Evolutionary conservation across 2,329 filamentous ascomycete genomes (phyloP).

Genomic region (Cladosporium sp.): DNA sequence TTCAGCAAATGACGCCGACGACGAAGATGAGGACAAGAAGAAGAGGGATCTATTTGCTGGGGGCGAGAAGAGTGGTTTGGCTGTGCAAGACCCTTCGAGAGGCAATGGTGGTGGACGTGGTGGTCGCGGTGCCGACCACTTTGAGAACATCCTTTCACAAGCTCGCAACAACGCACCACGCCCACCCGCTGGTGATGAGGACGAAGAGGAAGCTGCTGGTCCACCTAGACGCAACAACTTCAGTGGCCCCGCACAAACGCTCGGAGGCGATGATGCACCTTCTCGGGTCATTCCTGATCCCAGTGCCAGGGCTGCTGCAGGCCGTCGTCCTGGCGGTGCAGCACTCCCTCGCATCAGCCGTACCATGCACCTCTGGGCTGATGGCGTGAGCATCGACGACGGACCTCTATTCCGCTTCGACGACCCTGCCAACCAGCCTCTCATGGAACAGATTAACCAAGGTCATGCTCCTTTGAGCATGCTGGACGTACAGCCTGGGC

Average conservation of each 20-base stretch:
- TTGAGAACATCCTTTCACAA: constrained; percentile 47
- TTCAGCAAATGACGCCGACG: constrained; percentile 50
- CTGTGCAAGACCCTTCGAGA: constrained; percentile 56
- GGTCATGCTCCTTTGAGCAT: constrained; percentile 73
- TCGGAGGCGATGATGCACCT: constrained; percentile 72
- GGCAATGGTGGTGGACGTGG: constrained; percentile 29
- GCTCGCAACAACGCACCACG: constrained; percentile 56
- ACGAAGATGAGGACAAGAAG: constrained; percentile 58
- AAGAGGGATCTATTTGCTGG: constrained; percentile 73
- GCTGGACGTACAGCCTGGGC: constrained; percentile 69
- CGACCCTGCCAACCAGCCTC: constrained; percentile 68
- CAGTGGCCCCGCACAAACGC: constrained; percentile 66
- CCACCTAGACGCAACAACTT: constrained; percentile 45
- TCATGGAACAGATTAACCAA: constrained; percentile 70
- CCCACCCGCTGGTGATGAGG: constrained; percentile 45
- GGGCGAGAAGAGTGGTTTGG: constrained; percentile 76
- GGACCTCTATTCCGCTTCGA: constrained; percentile 74
- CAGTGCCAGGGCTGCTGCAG: constrained; percentile 23
- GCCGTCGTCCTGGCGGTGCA: constrained; percentile 37
- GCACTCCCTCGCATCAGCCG: constrained; percentile 54
- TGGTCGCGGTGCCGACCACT: constrained; percentile 36
- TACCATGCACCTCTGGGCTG: constrained; percentile 72
- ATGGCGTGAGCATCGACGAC: constrained; percentile 83
- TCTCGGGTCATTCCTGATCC: constrained; percentile 67
- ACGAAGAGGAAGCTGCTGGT: constrained; percentile 37